Conservation (phyloP, 495 filamentous ascomycete genomes). For the Tetracladium setigerum region DNA sequence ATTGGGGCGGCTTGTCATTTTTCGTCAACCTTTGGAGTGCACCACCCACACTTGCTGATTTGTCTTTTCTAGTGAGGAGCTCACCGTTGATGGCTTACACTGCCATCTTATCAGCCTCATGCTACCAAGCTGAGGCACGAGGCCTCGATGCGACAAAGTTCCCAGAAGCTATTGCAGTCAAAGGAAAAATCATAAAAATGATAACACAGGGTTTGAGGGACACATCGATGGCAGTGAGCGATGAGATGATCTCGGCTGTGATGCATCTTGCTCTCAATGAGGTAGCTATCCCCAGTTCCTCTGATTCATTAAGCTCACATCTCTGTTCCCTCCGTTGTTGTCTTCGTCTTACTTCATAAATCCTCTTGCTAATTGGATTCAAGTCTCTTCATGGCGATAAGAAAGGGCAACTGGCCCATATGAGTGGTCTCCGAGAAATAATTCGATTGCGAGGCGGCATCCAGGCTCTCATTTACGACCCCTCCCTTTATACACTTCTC, state of each 20-base stretch:
- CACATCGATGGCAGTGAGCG: slow-evolving; percentile 23
- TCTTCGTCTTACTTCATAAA: no score
- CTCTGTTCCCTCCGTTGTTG: no score
- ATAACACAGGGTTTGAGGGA: slow-evolving; percentile 29
- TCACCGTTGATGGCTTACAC: slow-evolving; percentile 12
- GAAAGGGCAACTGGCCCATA: slow-evolving; percentile 13
- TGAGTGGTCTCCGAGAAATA: slow-evolving; percentile 19
- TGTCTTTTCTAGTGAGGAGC: slow-evolving; percentile 13
- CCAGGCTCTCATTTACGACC: not conserved
- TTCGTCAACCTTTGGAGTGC: no score
- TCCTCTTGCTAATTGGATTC: not conserved
- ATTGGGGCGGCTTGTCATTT: no score
- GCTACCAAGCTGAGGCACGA: slow-evolving; percentile 10
- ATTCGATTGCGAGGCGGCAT: slow-evolving; percentile 14
- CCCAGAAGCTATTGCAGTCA: slow-evolving; percentile 6
- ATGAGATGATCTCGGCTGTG: slow-evolving; percentile 30
- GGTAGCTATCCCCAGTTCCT: slow-evolving; percentile 15
- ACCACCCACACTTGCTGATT: no score
- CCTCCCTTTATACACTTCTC: slow-evolving; percentile 8
- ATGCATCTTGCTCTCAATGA: slow-evolving; percentile 31
- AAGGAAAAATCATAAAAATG: slow-evolving; percentile 16
- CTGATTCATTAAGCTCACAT: not conserved
- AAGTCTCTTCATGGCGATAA: slow-evolving; percentile 16
- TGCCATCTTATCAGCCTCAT: slow-evolving; percentile 8
- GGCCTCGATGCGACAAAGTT: slow-evolving; percentile 10